Conservation (phyloP, 2,329 filamentous ascomycete genomes). For the Penicillium sp. region DNA sequence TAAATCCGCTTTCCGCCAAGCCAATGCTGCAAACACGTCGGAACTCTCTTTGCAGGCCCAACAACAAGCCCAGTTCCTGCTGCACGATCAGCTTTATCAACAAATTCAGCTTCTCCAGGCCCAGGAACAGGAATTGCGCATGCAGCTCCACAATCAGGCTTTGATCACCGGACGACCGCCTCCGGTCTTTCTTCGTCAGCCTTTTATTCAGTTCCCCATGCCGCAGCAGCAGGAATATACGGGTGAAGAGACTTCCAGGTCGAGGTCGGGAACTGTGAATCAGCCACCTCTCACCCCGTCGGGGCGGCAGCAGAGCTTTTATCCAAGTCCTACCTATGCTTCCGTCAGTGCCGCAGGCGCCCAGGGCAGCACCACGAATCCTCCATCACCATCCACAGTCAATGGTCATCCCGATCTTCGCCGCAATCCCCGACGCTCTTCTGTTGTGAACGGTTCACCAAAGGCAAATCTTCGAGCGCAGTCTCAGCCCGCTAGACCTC, state of each 20-base stretch:
- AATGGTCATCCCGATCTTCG: slow-evolving; percentile 45
- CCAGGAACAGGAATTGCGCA: slow-evolving; percentile 52
- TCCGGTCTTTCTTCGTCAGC: slow-evolving; percentile 44
- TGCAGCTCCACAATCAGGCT: slow-evolving; percentile 50
- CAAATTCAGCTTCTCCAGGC: slow-evolving; percentile 53
- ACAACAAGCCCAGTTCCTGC: slow-evolving; percentile 49
- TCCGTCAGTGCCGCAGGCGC: slow-evolving; percentile 37
- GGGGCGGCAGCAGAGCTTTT: slow-evolving; percentile 37
- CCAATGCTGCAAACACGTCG: slow-evolving; percentile 36
- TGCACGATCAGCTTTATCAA: slow-evolving; percentile 52
- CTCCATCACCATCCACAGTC: slow-evolving; percentile 47
- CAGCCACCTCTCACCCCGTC: slow-evolving; percentile 35
- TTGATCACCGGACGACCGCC: slow-evolving; percentile 42
- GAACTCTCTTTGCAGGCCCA: slow-evolving; percentile 46
- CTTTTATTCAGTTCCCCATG: slow-evolving; percentile 44
- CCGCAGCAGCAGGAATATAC: slow-evolving; percentile 38
- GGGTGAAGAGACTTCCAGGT: slow-evolving; percentile 39
- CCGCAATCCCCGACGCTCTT: slow-evolving; percentile 48
- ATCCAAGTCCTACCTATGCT: slow-evolving; percentile 38
- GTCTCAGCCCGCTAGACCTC: slow-evolving; percentile 52
- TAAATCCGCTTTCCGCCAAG: slow-evolving; percentile 36
- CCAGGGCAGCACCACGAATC: slow-evolving; percentile 47
- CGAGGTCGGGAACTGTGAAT: slow-evolving; percentile 41
- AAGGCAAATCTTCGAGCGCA: slow-evolving; percentile 49
- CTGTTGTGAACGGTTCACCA: slow-evolving; percentile 45